Evolutionary conservation across 148 eudicot species (phyloP).

Genomic region (Nepenthes gracilis): DNA sequence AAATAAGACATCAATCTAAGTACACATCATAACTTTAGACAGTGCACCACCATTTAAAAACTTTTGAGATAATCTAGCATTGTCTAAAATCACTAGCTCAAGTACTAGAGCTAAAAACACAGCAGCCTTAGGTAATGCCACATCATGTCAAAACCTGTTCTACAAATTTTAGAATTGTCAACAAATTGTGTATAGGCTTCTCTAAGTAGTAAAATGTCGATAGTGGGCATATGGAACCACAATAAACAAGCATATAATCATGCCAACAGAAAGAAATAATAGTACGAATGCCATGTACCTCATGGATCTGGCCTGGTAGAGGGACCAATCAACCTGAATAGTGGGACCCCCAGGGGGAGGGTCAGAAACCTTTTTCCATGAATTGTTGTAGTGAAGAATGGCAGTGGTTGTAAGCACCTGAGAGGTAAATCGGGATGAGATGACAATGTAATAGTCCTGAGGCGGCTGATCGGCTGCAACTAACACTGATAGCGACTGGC

Average conservation of each 20-base stretch:
- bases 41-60: too few relatives aligned
- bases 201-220: too few relatives aligned
- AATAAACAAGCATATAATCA: too few relatives aligned
- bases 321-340: constrained; percentile 49
- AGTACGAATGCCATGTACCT: constrained; percentile 24
- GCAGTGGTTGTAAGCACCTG: constrained; percentile 61
- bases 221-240: too few relatives aligned
- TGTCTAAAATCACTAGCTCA: background rate
- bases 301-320: constrained; percentile 65
- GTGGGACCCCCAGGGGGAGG: constrained; percentile 73
- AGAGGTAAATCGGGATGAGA: constrained; percentile 71
- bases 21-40: too few relatives aligned
- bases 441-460: constrained; percentile 61
- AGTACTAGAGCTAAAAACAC: background rate
- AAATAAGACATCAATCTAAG: too few relatives aligned
- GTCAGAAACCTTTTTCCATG: constrained; percentile 57
- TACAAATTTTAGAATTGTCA: background rate
- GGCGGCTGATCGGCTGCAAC: constrained; percentile 77
- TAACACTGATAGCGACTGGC: constrained; percentile 81
- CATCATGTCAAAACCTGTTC: too few relatives aligned
- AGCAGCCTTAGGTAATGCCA: too few relatives aligned
- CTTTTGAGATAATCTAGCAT: background rate
- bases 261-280: too few relatives aligned
- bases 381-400: constrained; percentile 75
- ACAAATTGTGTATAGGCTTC: background rate